Base-by-base conservation (phyloP, 2,329 filamentous ascomycete genomes). In the Colletotrichum paranaense region DNA sequence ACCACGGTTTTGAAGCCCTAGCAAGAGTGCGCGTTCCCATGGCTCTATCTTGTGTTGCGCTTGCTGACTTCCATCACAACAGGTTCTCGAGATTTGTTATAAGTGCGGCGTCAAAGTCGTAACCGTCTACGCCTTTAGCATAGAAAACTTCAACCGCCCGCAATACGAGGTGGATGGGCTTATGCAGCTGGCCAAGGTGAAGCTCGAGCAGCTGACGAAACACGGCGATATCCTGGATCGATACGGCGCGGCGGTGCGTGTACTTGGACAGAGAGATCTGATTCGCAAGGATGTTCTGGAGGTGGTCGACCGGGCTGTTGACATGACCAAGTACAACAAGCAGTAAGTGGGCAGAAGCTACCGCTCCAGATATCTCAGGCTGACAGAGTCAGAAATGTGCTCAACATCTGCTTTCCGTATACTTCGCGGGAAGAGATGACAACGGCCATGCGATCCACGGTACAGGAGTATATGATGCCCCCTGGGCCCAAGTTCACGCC, bases 381-480 rank as follows among this genome's bases (percentile, higher is more conserved):
- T 75, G 55, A 74, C 72, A 35, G 30, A 16, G 3, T 14, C 30
- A 91, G 89, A 68, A 85, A 87, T 30, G 84, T 89, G 35, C 86
- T 99, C 64, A 99, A 99, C 81, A 95, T 99, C 75, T 99, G 97
- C 86, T 98, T 98, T 79, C 97, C 97, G 0, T 99, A 99, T 80
- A 98, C 97, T 0, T 97, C 95, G 5, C 90, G 97, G 76, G 95
- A 98, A 79, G 97, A 99, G 81, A 98, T 99, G 76, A 97, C 96
- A 0, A 92, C 93, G 3, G 94, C 96, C 6, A 94, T 99, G 76
- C 92, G 94, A 75, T 91, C 92, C 55, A 98, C 96, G 0, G 95
- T 99, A 9, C 88, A 93, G 71, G 94, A 98, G 73, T 98, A 95
- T 82, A 94, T 93, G 73, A 92, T 90, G 64, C 93, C 95, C 5